Evolutionary conservation across 257 asterid genomes (phyloP).

Genomic region (Scutellaria minor): DNA sequence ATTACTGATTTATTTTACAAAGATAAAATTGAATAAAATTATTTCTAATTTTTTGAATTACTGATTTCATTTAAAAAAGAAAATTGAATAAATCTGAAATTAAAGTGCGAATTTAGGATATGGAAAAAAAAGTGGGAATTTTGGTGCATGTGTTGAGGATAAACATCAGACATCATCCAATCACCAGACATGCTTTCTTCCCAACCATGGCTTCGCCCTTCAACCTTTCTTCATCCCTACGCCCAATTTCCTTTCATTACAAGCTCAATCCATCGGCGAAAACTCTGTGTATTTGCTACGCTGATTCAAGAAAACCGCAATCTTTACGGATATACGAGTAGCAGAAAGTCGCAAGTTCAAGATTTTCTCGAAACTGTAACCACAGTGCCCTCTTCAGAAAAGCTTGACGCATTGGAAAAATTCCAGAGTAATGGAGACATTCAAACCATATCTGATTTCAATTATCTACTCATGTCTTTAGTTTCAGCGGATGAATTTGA

Average conservation of each 20-base stretch:
- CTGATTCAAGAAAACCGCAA: slow-evolving; percentile 20
- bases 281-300: slow-evolving; percentile 12
- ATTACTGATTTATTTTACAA: too few relatives aligned
- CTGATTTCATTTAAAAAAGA: too few relatives aligned
- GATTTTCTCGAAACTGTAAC: slow-evolving; percentile 34
- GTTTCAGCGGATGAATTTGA: slow-evolving; percentile 56
- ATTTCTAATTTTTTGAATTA: too few relatives aligned
- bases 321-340: slow-evolving; percentile 29
- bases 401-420: slow-evolving; percentile 22
- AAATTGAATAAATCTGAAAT: too few relatives aligned
- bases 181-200: slow-evolving; percentile 31
- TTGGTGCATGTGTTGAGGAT: not conserved
- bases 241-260: slow-evolving; percentile 22
- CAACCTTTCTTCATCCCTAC: slow-evolving; percentile 34
- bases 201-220: slow-evolving; percentile 31
- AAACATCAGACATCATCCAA: slow-evolving; percentile 20
- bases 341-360: slow-evolving; percentile 34
- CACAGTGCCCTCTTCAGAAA: slow-evolving; percentile 37
- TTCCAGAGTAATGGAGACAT: slow-evolving; percentile 40
- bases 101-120: too few relatives aligned
- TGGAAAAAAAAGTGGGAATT: not conserved
- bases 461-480: slow-evolving; percentile 45
- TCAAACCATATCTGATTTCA: slow-evolving; percentile 44
- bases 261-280: slow-evolving; percentile 18
- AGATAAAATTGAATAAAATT: too few relatives aligned